Evolutionary conservation across 129 eudicot genomes (phyloP).

Genomic region (Helianthus annuus): DNA sequence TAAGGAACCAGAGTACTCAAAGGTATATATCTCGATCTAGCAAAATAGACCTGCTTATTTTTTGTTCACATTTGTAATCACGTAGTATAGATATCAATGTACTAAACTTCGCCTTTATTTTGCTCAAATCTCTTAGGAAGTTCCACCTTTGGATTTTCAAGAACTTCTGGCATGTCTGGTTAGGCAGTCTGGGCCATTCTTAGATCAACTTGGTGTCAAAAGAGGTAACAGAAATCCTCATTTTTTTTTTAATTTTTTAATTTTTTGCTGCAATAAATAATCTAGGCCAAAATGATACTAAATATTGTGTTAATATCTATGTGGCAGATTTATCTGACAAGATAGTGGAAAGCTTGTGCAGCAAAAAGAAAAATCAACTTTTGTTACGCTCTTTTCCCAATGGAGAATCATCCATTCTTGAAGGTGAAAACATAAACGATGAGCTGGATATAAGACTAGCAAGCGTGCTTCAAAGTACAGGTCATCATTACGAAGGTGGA

Average conservation of each 20-base stretch:
- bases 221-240: constrained; percentile 48
- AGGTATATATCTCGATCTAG: constrained; percentile 39
- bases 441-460: constrained; percentile 88
- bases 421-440: constrained; percentile 63
- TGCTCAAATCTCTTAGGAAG: constrained; percentile 55
- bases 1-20: constrained; percentile 54
- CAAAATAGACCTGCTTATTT: constrained; percentile 1
- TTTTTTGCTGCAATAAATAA: not conserved
- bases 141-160: constrained; percentile 87
- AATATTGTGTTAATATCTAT: constrained; percentile 11
- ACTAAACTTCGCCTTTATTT: constrained; percentile 3
- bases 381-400: constrained; percentile 54
- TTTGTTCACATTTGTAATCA: not conserved
- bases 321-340: constrained; percentile 82
- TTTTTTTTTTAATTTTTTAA: not conserved
- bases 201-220: constrained; percentile 86
- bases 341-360: constrained; percentile 85
- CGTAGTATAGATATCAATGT: not conserved
- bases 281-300: constrained; percentile 12
- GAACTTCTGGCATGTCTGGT: constrained; percentile 88
- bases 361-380: constrained; percentile 76
- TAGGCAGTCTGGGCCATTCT: constrained; percentile 87
- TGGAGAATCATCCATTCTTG: constrained; percentile 65
- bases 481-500: constrained; percentile 92
- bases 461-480: constrained; percentile 94